A percentile compares a stretch with the other conserved stretches of the same genome.
Conservation (phyloP, 331 rosid species). For the Pyracantha coccinea region DNA sequence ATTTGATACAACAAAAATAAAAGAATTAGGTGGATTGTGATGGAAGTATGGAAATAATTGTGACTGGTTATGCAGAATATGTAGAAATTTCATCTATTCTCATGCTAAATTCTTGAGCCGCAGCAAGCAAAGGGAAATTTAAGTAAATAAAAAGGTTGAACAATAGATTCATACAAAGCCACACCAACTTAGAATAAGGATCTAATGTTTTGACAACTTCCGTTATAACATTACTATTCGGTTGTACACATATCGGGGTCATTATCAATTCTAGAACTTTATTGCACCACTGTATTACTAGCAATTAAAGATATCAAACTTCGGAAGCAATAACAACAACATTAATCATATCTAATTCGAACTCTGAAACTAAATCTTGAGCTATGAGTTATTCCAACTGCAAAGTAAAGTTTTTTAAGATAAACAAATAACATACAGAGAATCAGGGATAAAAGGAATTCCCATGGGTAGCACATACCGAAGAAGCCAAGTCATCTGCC, state of each 20-base stretch:
- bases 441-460: constrained; percentile 4
- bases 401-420: background rate
- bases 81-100: background rate
- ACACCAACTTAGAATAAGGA: background rate
- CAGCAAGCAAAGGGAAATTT: background rate
- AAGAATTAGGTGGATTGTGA: background rate
- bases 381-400: background rate
- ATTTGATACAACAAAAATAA: background rate
- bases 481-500: constrained; percentile 97
- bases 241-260: background rate
- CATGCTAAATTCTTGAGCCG: no score
- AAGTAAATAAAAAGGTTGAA: background rate
- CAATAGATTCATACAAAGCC: background rate
- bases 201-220: background rate
- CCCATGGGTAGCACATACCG: constrained; percentile 49
- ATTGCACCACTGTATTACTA: background rate
- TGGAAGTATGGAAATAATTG: background rate
- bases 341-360: background rate
- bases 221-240: background rate
- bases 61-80: background rate
- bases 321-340: background rate
- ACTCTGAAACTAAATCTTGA: background rate
- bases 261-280: background rate
- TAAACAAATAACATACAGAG: background rate
- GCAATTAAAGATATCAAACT: background rate